phyloP scores from a whole-genome alignment of 345 rosid genomes.

The Noccaea bulbosa region DNA sequence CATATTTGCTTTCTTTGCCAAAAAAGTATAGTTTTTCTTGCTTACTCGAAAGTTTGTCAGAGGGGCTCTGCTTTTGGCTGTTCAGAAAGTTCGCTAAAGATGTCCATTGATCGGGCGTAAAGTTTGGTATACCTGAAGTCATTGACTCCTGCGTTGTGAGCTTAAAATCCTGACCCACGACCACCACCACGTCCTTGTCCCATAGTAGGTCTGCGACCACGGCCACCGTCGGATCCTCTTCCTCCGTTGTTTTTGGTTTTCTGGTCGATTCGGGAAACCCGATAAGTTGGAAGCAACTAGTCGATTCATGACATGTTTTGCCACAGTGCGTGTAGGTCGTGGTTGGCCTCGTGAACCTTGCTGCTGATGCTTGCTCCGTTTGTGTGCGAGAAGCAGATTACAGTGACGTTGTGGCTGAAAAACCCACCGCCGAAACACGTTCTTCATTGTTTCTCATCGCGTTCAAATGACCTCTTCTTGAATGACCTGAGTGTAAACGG shows the following conservation, averaged over 20 bases:
- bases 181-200: background rate
- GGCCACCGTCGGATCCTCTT: background rate
- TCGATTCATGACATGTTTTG: background rate
- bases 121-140: background rate
- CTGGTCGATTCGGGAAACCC: background rate
- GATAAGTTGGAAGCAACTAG: background rate
- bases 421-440: fast-evolving
- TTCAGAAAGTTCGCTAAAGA: background rate
- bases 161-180: background rate
- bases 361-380: background rate
- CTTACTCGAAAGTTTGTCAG: background rate
- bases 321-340: background rate
- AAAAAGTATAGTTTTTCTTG: background rate
- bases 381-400: background rate
- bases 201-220: background rate
- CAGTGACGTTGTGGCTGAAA: background rate
- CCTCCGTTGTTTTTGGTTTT: background rate
- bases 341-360: background rate
- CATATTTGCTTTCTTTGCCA: background rate
- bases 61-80: background rate
- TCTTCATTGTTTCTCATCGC: background rate
- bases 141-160: background rate
- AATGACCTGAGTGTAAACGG: background rate
- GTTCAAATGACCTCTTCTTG: background rate
- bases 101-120: background rate